phyloP scores from a whole-genome alignment of 805 yeast species.

The Starmerella asiatica region DNA sequence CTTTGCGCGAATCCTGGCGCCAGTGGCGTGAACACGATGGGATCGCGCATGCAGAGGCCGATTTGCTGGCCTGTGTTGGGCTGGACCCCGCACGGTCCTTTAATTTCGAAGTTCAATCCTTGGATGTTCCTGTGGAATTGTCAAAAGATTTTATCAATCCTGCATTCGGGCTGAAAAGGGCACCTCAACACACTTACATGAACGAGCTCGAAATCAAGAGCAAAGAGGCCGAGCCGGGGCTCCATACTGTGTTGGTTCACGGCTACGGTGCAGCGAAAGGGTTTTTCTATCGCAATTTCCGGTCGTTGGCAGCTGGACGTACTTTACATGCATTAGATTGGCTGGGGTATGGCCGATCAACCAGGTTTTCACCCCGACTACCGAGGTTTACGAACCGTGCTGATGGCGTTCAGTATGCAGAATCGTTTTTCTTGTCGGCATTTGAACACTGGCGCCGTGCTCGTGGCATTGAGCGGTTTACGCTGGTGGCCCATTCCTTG shows the following conservation, averaged over 20 bases:
- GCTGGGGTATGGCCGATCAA: constrained; percentile 80
- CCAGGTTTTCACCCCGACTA: constrained; percentile 32
- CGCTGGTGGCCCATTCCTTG: constrained; percentile 75
- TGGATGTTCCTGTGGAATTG: constrained; percentile 30
- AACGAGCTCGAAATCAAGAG: constrained; percentile 55
- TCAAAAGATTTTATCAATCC: constrained; percentile 18
- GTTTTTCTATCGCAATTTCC: constrained; percentile 60
- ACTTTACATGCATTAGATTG: constrained; percentile 75
- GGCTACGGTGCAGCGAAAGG: constrained; percentile 92
- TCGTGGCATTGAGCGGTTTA: constrained; percentile 38
- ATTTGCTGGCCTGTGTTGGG: constrained; percentile 44
- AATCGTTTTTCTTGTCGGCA: constrained; percentile 51
- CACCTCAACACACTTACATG: constrained; percentile 27
- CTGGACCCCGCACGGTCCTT: constrained; percentile 26
- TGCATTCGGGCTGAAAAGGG: background rate
- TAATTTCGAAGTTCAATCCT: constrained; percentile 13
- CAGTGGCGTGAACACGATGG: constrained; percentile 34
- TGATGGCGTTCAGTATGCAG: constrained; percentile 39
- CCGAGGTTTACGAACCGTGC: constrained; percentile 39
- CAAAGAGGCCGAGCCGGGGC: constrained; percentile 23
- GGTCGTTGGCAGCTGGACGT: constrained; percentile 39
- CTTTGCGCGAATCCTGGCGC: constrained; percentile 28
- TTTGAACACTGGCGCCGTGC: constrained; percentile 47
- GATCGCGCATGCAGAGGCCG: constrained; percentile 32
- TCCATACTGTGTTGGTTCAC: constrained; percentile 62